A percentile compares a stretch with the other conserved stretches of the same genome.
Evolutionary conservation across 768 basidiomycete species (phyloP).

Genomic region (Rhizopogon vesiculosus): DNA sequence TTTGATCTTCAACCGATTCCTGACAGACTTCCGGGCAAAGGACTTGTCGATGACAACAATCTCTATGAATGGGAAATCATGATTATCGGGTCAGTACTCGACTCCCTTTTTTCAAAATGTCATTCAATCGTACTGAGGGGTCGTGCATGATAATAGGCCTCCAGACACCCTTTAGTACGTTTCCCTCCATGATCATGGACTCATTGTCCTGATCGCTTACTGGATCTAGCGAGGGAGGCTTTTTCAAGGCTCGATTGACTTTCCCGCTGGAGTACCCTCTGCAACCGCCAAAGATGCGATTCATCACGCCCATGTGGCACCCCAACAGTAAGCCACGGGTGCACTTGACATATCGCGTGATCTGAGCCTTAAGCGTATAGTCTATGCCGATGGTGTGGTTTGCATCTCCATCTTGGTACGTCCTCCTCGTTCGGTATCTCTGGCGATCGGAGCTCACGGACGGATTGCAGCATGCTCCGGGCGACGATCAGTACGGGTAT

Average conservation of each 20-base stretch:
- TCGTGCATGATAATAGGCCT: constrained; percentile 47
- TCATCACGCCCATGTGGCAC: constrained; percentile 95
- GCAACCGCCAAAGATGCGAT: constrained; percentile 92
- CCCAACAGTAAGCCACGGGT: constrained; percentile 74
- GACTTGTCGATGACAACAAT: constrained; percentile 92
- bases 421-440: neutral
- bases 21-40: constrained; percentile 39
- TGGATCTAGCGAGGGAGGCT: constrained; percentile 78
- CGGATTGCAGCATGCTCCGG: constrained; percentile 75
- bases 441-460: neutral
- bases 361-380: constrained; percentile 34
- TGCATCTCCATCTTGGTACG: constrained; percentile 91
- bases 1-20: constrained; percentile 28
- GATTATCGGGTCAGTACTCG: constrained; percentile 74
- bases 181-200: neutral
- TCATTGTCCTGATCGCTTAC: constrained; percentile 1
- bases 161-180: constrained; percentile 89
- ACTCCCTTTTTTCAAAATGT: constrained; percentile 7
- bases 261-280: constrained; percentile 92
- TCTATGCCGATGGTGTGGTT: constrained; percentile 89
- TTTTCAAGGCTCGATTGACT: constrained; percentile 85
- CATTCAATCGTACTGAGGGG: constrained; percentile 12
- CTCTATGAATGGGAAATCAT: constrained; percentile 96
- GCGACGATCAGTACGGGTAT: constrained; percentile 95
- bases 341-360: neutral